Conservation (phyloP, 2,329 filamentous ascomycete species). For the Hymenoscyphus albidus region DNA sequence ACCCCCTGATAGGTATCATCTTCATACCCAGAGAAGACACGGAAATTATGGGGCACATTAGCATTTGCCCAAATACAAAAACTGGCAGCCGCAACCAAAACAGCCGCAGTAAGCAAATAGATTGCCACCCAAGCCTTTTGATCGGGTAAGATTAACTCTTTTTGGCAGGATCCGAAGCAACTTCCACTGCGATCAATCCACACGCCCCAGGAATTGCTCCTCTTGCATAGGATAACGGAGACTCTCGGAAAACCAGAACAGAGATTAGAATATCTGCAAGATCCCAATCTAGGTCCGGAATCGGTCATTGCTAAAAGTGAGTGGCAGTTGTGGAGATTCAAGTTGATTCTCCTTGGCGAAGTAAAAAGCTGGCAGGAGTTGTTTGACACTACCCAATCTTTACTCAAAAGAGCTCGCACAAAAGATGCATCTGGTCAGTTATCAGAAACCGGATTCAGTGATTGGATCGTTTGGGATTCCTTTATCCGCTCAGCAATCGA, state of each 20-base stretch:
- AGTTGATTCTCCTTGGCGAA: slow-evolving; percentile 27
- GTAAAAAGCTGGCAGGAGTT: slow-evolving; percentile 30
- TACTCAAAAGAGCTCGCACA: slow-evolving; percentile 32
- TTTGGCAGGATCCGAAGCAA: slow-evolving; percentile 25
- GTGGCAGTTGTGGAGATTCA: slow-evolving; percentile 35
- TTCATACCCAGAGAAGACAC: slow-evolving; percentile 29
- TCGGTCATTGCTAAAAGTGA: slow-evolving; percentile 35
- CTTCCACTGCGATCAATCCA: slow-evolving; percentile 34
- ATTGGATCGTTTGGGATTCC: slow-evolving; percentile 35
- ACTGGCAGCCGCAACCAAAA: slow-evolving; percentile 31
- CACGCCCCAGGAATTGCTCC: slow-evolving; percentile 34
- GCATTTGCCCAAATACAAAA: slow-evolving; percentile 32
- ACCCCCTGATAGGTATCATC: slow-evolving; percentile 23
- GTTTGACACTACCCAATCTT: slow-evolving; percentile 24
- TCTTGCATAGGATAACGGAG: slow-evolving; percentile 31
- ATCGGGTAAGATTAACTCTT: slow-evolving; percentile 8
- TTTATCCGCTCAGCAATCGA: slow-evolving; percentile 30
- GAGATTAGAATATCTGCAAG: slow-evolving; percentile 29
- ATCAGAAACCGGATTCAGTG: slow-evolving; percentile 30
- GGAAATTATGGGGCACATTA: slow-evolving; percentile 30
- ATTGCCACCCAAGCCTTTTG: not conserved
- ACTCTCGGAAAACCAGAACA: slow-evolving; percentile 27
- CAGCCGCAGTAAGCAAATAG: slow-evolving; percentile 27
- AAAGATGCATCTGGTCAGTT: slow-evolving; percentile 29
- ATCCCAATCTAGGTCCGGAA: slow-evolving; percentile 32